Evolutionary conservation across 306 rosid genomes (phyloP), one percentile per base, ranked within the genome.

Genomic region (Medicago lupulina): DNA sequence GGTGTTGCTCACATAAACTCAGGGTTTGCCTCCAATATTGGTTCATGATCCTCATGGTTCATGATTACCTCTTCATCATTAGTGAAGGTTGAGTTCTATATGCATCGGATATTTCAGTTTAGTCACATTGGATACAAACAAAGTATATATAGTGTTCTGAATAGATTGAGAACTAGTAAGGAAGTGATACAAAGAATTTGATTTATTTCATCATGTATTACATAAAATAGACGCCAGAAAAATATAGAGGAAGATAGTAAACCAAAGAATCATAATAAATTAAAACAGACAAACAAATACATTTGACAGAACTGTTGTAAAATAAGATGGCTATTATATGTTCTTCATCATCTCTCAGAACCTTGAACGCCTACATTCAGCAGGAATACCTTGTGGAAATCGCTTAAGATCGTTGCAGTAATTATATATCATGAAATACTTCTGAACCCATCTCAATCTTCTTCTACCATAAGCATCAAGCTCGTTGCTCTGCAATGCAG

Each of bases 371-470:
- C 14, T 80, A 44, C 98, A 93, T 78, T 93, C 96, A 5, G 78
- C 72, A 18, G 96, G 98, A 79, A 79, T 15, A 23, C 95, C 98
- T 36, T 71, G 83, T 1, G 96, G 96, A 79, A 90, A 93, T 14
- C 98, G 89, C 71, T 86, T 93, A 1, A 83, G 85, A 66, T 93
- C 98, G 8, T 70, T 80, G 77, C 98, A 93, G 16, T 93, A 93
- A 59, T 93, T 87, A 78, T 93, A 90, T 55, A 93, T 90, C 98
- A 93, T 90, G 87, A 87, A 93, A 53, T 93, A 93, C 79, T 76
- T 90, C 75, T 90, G 95, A 69, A 86, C 98, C 98, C 98, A 93
- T 79, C 96, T 89, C 12, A 93, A 80, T 63, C 93, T 86, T 76
- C 96, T 84, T 70, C 96, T 83, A 67, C 87, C 79, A 28, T 84